Evolutionary conservation across 257 asterid species (phyloP).

Genomic region (Nicotiana tomentosiformis): DNA sequence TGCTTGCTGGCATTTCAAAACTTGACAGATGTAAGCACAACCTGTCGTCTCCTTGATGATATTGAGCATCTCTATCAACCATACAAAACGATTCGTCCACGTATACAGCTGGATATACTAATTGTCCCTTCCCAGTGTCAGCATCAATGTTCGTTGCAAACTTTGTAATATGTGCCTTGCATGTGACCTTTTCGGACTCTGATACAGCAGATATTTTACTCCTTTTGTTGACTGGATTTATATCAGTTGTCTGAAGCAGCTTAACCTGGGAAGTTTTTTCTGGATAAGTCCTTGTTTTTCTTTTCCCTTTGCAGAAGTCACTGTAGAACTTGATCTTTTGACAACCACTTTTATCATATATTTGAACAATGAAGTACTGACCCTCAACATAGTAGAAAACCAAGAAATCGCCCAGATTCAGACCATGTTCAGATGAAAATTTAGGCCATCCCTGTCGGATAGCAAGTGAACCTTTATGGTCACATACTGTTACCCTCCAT

Average conservation of each 20-base stretch:
- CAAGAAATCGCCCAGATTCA: slow-evolving; percentile 34
- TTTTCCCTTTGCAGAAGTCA: background rate
- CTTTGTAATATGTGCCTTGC: background rate
- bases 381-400: slow-evolving; percentile 24
- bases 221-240: slow-evolving; percentile 9
- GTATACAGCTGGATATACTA: background rate
- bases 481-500: slow-evolving; percentile 37
- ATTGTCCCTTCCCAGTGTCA: background rate
- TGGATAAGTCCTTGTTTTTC: background rate
- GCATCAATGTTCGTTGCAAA: background rate
- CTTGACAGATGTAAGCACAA: slow-evolving; percentile 22
- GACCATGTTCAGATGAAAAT: slow-evolving; percentile 34
- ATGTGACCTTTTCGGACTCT: slow-evolving; percentile 5
- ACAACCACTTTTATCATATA: slow-evolving; percentile 30
- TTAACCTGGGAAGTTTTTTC: slow-evolving; percentile 9
- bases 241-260: background rate
- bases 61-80: slow-evolving; percentile 20
- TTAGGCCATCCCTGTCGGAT: slow-evolving; percentile 53
- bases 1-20: slow-evolving; percentile 37
- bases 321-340: slow-evolving; percentile 22
- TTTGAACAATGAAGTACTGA: slow-evolving; percentile 39
- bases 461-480: slow-evolving; percentile 26
- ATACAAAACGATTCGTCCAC: slow-evolving; percentile 29
- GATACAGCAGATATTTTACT: slow-evolving; percentile 14
- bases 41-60: slow-evolving; percentile 22